phyloP scores from a whole-genome alignment of 805 yeast species.

The Yamadazyma laniorum region DNA sequence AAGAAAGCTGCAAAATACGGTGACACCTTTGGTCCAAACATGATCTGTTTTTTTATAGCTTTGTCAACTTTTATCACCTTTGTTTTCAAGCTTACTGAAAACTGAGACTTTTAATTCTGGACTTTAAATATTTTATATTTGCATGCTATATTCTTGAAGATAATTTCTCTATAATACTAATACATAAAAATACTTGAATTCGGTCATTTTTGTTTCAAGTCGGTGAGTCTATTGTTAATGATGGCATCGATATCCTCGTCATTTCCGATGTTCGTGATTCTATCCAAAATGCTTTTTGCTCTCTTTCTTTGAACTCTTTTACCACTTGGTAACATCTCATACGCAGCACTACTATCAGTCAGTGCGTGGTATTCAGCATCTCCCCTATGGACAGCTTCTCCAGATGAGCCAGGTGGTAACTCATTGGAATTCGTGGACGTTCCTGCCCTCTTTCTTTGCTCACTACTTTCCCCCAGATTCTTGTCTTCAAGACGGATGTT shows the following conservation, averaged over 20 bases:
- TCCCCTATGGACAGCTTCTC: constrained; percentile 23
- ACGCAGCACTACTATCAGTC: constrained; percentile 19
- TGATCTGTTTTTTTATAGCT: constrained; percentile 73
- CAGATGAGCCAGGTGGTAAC: constrained; percentile 48
- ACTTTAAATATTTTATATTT: constrained; percentile 42
- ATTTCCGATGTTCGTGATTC: constrained; percentile 10
- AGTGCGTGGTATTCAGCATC: constrained; percentile 22
- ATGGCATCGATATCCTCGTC: constrained; percentile 52
- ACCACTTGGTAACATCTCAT: constrained; percentile 75
- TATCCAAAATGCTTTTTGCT: constrained; percentile 9
- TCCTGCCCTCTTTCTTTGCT: constrained; percentile 47
- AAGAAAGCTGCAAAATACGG: constrained; percentile 83
- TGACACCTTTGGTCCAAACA: constrained; percentile 83
- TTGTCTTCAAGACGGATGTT: constrained; percentile 8
- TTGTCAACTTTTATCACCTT: constrained; percentile 65
- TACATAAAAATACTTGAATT: not conserved
- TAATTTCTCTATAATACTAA: not conserved
- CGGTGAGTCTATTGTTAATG: constrained; percentile 45
- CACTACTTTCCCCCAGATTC: constrained; percentile 28
- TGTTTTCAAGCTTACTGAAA: constrained; percentile 47
- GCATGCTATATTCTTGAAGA: not conserved
- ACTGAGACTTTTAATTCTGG: constrained; percentile 20
- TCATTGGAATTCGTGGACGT: constrained; percentile 48
- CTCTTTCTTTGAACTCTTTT: constrained; percentile 47
- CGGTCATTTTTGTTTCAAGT: constrained; percentile 6